phyloP scores from a whole-genome alignment of 2,329 filamentous ascomycete species.

The Fusarium nurragi region DNA sequence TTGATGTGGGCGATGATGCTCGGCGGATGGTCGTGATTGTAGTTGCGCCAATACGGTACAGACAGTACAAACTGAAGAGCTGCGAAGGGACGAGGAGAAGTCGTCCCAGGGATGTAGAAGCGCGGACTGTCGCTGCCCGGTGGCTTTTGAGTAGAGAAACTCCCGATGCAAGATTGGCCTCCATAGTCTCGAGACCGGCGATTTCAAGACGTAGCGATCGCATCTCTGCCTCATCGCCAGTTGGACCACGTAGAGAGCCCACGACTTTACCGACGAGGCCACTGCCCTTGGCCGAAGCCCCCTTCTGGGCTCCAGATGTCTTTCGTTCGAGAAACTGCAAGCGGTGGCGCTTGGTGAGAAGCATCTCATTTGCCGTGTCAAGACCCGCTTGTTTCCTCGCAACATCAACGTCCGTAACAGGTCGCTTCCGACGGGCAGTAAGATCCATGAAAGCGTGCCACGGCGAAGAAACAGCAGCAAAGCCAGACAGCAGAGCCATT shows the following conservation, averaged over 20 bases:
- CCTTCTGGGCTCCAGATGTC: constrained; percentile 47
- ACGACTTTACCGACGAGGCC: constrained; percentile 80
- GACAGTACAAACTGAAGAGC: constrained; percentile 81
- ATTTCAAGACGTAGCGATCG: constrained; percentile 77
- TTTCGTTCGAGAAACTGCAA: constrained; percentile 76
- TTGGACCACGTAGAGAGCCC: constrained; percentile 73
- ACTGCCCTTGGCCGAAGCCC: constrained; percentile 37
- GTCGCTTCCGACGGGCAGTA: constrained; percentile 58
- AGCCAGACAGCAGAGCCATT: constrained; percentile 89
- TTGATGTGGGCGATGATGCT: constrained; percentile 50
- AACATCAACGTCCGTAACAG: constrained; percentile 78
- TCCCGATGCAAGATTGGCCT: constrained; percentile 72
- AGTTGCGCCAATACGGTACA: constrained; percentile 83
- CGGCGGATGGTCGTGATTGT: constrained; percentile 73
- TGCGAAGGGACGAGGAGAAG: constrained; percentile 71
- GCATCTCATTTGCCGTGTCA: constrained; percentile 81
- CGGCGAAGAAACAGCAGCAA: constrained; percentile 85
- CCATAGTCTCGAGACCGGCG: constrained; percentile 82
- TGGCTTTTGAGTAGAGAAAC: constrained; percentile 71
- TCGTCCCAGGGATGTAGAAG: constrained; percentile 73
- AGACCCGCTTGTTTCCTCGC: constrained; percentile 81
- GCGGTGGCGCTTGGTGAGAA: constrained; percentile 77
- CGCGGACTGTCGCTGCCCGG: constrained; percentile 70
- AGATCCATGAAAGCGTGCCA: constrained; percentile 83
- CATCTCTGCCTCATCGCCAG: constrained; percentile 68